Evolutionary conservation across 139 green algal genomes (phyloP).

Genomic region (Tetratostichococcus sp.): DNA sequence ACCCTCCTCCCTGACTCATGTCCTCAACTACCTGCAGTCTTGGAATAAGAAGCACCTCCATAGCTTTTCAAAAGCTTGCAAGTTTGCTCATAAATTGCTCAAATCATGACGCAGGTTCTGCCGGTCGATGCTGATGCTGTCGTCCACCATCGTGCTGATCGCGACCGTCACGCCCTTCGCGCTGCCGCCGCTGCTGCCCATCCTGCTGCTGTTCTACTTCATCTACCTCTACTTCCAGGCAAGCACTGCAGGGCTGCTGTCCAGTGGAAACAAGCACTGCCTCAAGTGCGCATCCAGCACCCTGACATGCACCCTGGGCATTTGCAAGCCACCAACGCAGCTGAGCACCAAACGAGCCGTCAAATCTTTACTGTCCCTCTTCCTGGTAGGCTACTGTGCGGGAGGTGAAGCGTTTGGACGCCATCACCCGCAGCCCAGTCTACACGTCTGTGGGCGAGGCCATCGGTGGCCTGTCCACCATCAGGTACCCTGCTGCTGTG

Average conservation of each 20-base stretch:
- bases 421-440: constrained; percentile 71
- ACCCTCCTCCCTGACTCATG: too few relatives aligned
- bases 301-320: too few relatives aligned
- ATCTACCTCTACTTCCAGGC: constrained; percentile 62
- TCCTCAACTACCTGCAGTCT: too few relatives aligned
- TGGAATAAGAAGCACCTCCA: too few relatives aligned
- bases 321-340: too few relatives aligned
- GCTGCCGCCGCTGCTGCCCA: constrained; percentile 57
- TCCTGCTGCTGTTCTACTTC: constrained; percentile 62
- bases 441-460: constrained; percentile 71
- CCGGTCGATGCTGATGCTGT: constrained; percentile 48
- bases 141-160: constrained; percentile 64
- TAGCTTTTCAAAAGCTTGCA: neutral
- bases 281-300: too few relatives aligned
- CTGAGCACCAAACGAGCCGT: too few relatives aligned
- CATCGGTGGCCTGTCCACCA: constrained; percentile 64
- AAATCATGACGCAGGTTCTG: constrained; percentile 14
- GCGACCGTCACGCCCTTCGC: constrained; percentile 55
- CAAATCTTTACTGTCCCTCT: too few relatives aligned
- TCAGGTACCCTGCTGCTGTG: constrained; percentile 32
- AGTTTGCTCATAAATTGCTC: neutral
- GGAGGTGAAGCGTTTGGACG: constrained; percentile 81
- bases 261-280: too few relatives aligned
- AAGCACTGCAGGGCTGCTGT: neutral
- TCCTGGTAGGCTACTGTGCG: constrained; percentile 39